These are phyloP conservation scores for Mortierella sp. DNA, from an alignment of 371 early-diverging fungal genomes.

Conservation along the genomic window DNA sequence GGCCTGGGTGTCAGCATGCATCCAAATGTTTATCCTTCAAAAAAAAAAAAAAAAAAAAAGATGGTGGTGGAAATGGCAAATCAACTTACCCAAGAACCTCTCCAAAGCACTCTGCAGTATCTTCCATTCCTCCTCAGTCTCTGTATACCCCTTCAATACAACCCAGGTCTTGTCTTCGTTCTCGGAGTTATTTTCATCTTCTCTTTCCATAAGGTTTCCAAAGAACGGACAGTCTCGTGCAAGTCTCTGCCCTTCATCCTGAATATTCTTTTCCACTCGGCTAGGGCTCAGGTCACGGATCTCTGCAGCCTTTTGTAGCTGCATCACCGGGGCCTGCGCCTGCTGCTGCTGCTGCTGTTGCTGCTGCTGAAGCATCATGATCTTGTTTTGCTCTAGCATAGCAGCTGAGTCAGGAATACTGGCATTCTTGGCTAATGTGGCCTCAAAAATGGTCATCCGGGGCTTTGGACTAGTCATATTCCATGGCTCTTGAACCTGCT, in stretches of 20 bases:
- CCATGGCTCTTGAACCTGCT: too few relatives aligned
- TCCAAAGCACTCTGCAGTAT: slow-evolving; percentile 22
- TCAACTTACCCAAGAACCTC: slow-evolving; percentile 31
- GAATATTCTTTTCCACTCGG: too few relatives aligned
- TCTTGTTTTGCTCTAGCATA: slow-evolving; percentile 15
- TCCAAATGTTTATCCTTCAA: too few relatives aligned
- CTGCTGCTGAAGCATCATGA: slow-evolving; percentile 1
- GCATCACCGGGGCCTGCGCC: too few relatives aligned
- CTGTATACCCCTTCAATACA: slow-evolving; percentile 42
- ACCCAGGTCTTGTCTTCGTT: not conserved
- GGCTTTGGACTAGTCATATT: not conserved
- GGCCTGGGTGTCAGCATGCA: not conserved
- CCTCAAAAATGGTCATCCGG: slow-evolving; percentile 21
- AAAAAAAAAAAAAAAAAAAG: not conserved
- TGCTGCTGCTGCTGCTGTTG: slow-evolving; percentile 1
- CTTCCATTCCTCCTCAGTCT: slow-evolving; percentile 44
- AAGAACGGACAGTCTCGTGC: not conserved
- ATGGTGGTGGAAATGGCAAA: too few relatives aligned
- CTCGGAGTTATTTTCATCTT: not conserved
- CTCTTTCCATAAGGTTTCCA: not conserved
- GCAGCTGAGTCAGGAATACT: slow-evolving; percentile 36
- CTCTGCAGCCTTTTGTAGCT: too few relatives aligned
- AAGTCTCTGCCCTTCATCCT: too few relatives aligned
- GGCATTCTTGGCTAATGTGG: slow-evolving; percentile 26
- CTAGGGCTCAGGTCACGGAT: too few relatives aligned